Evolutionary conservation across 2,329 filamentous ascomycete species (phyloP).

Genomic region (Botrytis tulipae): DNA sequence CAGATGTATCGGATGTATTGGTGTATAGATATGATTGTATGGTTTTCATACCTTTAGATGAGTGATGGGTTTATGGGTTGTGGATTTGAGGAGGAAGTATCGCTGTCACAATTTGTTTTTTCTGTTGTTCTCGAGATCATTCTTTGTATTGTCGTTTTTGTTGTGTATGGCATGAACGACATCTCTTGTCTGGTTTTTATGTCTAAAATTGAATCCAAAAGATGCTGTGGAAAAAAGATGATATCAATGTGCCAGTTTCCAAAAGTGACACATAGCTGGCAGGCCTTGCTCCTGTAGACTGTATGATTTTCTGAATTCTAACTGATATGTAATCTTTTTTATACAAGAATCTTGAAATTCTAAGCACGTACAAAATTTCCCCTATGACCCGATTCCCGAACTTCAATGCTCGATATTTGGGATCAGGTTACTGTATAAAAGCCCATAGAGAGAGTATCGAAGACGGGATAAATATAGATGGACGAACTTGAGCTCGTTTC

Average conservation of each 20-base stretch:
- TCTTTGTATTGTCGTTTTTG: background rate
- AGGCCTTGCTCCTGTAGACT: background rate
- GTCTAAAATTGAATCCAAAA: background rate
- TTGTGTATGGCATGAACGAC: background rate
- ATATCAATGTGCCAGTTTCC: background rate
- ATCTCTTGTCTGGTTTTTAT: too few species aligned
- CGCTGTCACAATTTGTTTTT: too few species aligned
- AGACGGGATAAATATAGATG: background rate
- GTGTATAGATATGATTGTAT: background rate
- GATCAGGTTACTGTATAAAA: background rate
- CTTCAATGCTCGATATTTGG: background rate
- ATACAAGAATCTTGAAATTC: background rate
- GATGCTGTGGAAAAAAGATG: accelerated
- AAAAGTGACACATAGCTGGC: accelerated
- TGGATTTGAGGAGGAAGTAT: background rate
- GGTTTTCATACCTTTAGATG: background rate
- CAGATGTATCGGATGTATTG: too few species aligned
- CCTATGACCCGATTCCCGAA: too few species aligned
- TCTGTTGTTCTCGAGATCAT: background rate
- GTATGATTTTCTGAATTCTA: background rate
- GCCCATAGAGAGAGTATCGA: background rate
- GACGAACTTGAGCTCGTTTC: background rate
- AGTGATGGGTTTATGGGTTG: accelerated
- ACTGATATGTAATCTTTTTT: background rate
- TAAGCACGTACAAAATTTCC: background rate